Evolutionary conservation across 768 basidiomycete genomes (phyloP).

Genomic region (Boletellus emodensis): DNA sequence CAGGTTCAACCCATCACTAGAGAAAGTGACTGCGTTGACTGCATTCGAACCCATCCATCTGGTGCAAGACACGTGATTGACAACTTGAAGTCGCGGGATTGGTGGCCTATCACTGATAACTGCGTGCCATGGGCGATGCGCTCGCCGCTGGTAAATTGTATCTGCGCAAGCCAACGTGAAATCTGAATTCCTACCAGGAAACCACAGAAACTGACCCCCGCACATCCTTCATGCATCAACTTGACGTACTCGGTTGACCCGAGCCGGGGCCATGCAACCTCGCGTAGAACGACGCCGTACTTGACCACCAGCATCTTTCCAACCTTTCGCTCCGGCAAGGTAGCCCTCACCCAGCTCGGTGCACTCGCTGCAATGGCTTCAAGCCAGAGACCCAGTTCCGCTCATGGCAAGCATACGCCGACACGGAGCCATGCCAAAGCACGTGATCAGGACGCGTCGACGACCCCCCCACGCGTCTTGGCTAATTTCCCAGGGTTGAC

Average conservation of each 20-base stretch:
- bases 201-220: too few relatives aligned
- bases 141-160: too few relatives aligned
- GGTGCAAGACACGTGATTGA: too few relatives aligned
- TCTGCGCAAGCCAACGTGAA: too few relatives aligned
- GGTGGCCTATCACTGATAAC: too few relatives aligned
- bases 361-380: constrained; percentile 3
- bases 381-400: neutral
- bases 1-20: too few relatives aligned
- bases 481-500: constrained; percentile 31
- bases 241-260: constrained; percentile 21
- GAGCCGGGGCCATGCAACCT: constrained; percentile 5
- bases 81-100: too few relatives aligned
- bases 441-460: constrained; percentile 30
- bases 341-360: neutral
- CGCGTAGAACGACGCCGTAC: neutral
- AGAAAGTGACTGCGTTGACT: too few relatives aligned
- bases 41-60: too few relatives aligned
- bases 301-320: neutral
- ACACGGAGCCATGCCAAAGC: neutral
- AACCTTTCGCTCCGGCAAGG: neutral
- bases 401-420: neutral
- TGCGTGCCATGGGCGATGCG: too few relatives aligned
- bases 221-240: too few relatives aligned
- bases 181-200: too few relatives aligned
- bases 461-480: constrained; percentile 17